These are phyloP conservation scores for Termitomyces sp. DNA, from an alignment of 768 basidiomycete species.

Conservation along the genomic window DNA sequence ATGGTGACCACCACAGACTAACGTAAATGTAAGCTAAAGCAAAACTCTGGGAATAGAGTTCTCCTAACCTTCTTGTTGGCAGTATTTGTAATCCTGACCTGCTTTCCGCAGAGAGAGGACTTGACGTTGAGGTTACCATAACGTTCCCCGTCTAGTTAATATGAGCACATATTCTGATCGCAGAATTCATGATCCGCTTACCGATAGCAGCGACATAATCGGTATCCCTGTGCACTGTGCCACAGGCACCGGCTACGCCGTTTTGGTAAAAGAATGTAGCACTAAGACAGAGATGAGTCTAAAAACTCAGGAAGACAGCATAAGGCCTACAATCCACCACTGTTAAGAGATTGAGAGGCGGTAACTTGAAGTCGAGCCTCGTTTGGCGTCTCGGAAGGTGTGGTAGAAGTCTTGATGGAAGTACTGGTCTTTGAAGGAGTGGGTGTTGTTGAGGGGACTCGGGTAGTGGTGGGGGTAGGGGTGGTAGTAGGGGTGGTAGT, in stretches of 20 bases:
- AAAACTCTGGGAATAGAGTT: not conserved
- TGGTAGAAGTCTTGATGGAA: constrained; percentile 10
- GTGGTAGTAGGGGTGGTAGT: constrained; percentile 13
- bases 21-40: constrained; percentile 3
- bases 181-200: constrained; percentile 21
- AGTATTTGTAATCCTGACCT: constrained; percentile 60
- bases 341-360: constrained; percentile 17
- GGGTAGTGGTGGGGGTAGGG: constrained; percentile 12
- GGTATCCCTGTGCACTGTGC: constrained; percentile 48
- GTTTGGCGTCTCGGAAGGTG: constrained; percentile 8
- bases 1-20: constrained; percentile 55
- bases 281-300: constrained; percentile 23
- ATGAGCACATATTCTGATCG: not conserved
- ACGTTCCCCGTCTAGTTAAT: constrained; percentile 38
- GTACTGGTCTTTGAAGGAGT: constrained; percentile 17
- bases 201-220: constrained; percentile 62
- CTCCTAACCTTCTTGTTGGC: constrained; percentile 41
- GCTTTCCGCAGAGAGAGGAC: constrained; percentile 61
- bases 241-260: constrained; percentile 79
- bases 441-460: constrained; percentile 2
- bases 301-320: not conserved
- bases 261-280: constrained; percentile 69
- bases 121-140: constrained; percentile 42
- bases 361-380: constrained; percentile 4
- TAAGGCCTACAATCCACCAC: constrained; percentile 41